Percentiles rank a stretch among this genome's conserved stretches.
Evolutionary conservation across 2,329 filamentous ascomycete species (phyloP).

Genomic region (Verticillium longisporum): DNA sequence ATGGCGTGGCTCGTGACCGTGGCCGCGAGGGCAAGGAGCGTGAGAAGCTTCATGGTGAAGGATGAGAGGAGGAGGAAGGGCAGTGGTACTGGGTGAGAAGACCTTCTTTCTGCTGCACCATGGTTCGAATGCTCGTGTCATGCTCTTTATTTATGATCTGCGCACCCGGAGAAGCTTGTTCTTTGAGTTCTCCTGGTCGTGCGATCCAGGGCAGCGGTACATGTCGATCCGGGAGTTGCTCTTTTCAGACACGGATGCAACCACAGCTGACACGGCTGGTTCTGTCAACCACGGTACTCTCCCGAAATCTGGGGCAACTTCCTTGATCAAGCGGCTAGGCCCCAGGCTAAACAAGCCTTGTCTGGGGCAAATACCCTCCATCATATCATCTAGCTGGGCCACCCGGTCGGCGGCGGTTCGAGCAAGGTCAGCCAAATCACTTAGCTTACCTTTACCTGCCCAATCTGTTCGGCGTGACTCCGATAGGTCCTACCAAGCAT

Average conservation of each 20-base stretch:
- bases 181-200: not conserved
- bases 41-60: conserved; percentile 9
- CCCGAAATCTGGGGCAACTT: not conserved
- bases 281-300: not conserved
- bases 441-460: not conserved
- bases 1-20: conserved; percentile 31
- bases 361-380: not conserved
- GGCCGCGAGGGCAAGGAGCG: conserved; percentile 14
- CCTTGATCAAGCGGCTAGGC: too few relatives aligned
- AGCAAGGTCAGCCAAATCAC: not conserved
- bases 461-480: not conserved
- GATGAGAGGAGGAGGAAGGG: not conserved
- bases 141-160: not conserved
- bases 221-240: conserved; percentile 1
- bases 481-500: not conserved
- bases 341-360: too few relatives aligned
- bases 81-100: not conserved
- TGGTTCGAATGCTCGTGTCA: not conserved
- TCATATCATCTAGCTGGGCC: not conserved
- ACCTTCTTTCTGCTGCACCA: not conserved
- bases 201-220: not conserved
- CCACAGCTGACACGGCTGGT: not conserved
- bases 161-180: not conserved
- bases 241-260: not conserved
- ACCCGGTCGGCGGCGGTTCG: not conserved